These are phyloP conservation scores for Plasmodium ovale DNA, from an alignment of 169 alveolate species.

Conservation along the genomic window DNA sequence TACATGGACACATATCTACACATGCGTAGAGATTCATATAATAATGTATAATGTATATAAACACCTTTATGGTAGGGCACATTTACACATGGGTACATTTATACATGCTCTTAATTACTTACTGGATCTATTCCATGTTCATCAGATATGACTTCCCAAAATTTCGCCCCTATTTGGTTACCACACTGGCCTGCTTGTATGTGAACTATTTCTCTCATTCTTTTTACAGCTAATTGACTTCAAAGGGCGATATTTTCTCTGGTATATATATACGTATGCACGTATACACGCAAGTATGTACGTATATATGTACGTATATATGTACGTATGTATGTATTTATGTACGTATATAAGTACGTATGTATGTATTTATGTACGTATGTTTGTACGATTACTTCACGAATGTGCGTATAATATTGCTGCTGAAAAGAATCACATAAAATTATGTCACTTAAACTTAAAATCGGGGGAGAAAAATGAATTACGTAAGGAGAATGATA, in stretches of 20 bases:
- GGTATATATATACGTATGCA: conserved; percentile 14
- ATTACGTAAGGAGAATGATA: conserved; percentile 13
- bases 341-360: background rate
- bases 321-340: background rate
- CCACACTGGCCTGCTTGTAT: conserved; percentile 99
- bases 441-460: conserved; percentile 20
- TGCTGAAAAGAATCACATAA: conserved; percentile 7
- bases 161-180: conserved; percentile 99
- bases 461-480: conserved; percentile 9
- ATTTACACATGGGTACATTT: conserved; percentile 2
- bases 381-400: background rate
- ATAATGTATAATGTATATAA: too few species aligned
- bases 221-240: conserved; percentile 19
- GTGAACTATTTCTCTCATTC: conserved; percentile 99
- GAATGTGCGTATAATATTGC: background rate
- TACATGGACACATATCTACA: conserved; percentile 7
- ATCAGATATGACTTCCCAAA: conserved; percentile 99
- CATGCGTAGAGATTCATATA: background rate
- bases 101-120: conserved; percentile 60
- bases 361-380: background rate
- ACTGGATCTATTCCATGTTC: conserved; percentile 99
- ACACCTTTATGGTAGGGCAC: too few species aligned
- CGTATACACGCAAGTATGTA: conserved; percentile 16
- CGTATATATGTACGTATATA: background rate
- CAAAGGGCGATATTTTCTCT: conserved; percentile 3